Evolutionary conservation across 2,329 filamentous ascomycete species (phyloP).

Genomic region (Emmonsia crescens): DNA sequence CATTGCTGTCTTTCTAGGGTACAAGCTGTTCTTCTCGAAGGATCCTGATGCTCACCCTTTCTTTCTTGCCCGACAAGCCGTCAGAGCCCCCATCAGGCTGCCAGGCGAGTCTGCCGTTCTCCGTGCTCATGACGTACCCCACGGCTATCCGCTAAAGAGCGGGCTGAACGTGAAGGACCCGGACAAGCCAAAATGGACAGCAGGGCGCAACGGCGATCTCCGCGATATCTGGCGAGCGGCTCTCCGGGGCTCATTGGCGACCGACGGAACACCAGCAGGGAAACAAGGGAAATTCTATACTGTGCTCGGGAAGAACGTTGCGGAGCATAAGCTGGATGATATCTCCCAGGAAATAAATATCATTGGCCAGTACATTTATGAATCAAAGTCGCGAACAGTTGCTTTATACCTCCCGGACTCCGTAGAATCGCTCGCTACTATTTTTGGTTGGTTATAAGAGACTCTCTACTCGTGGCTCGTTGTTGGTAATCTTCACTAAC

Average conservation of each 20-base stretch:
- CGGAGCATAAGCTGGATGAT: constrained; percentile 62
- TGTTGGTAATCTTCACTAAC: not conserved
- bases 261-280: constrained; percentile 49
- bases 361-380: constrained; percentile 66
- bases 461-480: not conserved
- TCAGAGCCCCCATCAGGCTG: constrained; percentile 66
- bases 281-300: constrained; percentile 64
- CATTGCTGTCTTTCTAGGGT: constrained; percentile 57
- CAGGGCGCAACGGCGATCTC: constrained; percentile 77
- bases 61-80: constrained; percentile 74
- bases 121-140: constrained; percentile 70
- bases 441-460: constrained; percentile 52
- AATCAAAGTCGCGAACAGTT: constrained; percentile 59
- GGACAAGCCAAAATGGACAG: constrained; percentile 69
- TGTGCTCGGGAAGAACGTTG: constrained; percentile 61
- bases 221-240: constrained; percentile 80
- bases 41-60: constrained; percentile 90
- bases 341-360: constrained; percentile 79
- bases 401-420: constrained; percentile 91
- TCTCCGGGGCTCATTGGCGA: constrained; percentile 51
- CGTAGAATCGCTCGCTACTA: constrained; percentile 66
- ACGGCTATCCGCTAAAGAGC: constrained; percentile 67
- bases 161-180: constrained; percentile 75
- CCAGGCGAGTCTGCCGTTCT: constrained; percentile 78
- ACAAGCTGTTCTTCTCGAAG: constrained; percentile 56